Conservation (phyloP, 1,284 basidiomycete genomes). For the Leccinum fallax region DNA sequence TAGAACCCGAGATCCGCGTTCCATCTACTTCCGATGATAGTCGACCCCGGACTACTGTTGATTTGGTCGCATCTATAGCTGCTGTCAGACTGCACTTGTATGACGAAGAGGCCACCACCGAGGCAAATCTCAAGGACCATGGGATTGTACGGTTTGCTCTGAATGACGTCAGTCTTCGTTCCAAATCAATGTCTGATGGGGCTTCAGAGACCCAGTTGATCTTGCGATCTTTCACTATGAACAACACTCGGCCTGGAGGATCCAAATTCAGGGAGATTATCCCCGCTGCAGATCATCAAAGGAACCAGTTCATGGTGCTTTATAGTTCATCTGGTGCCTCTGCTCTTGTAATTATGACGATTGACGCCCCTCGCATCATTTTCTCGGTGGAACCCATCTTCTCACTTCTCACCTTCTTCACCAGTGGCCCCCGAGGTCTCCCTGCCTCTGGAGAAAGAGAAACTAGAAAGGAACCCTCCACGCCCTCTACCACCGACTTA, state of each 20-base stretch:
- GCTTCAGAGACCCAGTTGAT: conserved; percentile 87
- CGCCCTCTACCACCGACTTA: conserved; percentile 52
- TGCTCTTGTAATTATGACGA: conserved; percentile 79
- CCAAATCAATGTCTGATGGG: conserved; percentile 85
- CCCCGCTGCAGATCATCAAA: conserved; percentile 85
- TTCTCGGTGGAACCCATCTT: conserved; percentile 95
- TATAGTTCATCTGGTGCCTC: conserved; percentile 79
- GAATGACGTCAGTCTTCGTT: conserved; percentile 76
- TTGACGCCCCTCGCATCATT: conserved; percentile 94
- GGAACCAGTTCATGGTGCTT: conserved; percentile 95
- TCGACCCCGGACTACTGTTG: conserved; percentile 65
- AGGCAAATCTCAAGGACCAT: conserved; percentile 69
- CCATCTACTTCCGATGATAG: conserved; percentile 28
- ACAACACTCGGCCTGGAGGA: conserved; percentile 81
- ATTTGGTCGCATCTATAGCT: conserved; percentile 77
- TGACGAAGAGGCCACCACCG: conserved; percentile 63
- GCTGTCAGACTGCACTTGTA: conserved; percentile 93
- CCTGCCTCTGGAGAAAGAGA: conserved; percentile 19
- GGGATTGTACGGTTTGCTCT: conserved; percentile 89
- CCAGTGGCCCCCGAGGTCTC: conserved; percentile 54
- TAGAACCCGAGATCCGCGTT: conserved; percentile 60
- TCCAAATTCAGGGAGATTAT: conserved; percentile 96
- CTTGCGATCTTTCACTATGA: conserved; percentile 89
- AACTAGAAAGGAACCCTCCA: conserved; percentile 17
- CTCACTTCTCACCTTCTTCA: conserved; percentile 85